phyloP scores from a whole-genome alignment of 2,329 filamentous ascomycete genomes.

The Aphanocladium album region DNA sequence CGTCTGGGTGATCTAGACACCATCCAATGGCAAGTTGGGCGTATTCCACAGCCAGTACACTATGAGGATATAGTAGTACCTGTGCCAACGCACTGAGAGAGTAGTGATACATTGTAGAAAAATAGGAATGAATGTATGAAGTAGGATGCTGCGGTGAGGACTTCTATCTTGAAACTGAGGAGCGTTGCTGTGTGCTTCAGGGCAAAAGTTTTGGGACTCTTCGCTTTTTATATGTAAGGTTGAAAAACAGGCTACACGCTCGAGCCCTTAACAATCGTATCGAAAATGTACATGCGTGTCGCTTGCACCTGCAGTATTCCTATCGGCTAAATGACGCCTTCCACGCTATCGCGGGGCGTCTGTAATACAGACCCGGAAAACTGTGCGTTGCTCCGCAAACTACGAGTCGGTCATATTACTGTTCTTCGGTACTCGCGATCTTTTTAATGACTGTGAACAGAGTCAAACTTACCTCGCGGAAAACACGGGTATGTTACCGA shows the following conservation, averaged over 20 bases:
- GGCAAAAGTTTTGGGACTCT: neutral
- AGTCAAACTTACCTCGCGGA: neutral
- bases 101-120: conserved; percentile 2
- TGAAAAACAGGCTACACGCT: neutral
- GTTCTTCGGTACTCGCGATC: neutral
- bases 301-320: conserved; percentile 1
- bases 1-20: conserved; percentile 8
- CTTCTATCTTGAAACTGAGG: neutral
- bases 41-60: neutral
- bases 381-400: neutral
- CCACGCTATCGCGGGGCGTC: neutral
- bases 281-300: neutral
- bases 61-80: neutral
- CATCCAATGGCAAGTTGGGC: conserved; percentile 6
- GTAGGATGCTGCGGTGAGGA: neutral
- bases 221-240: neutral
- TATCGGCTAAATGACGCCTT: neutral
- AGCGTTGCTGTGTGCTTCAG: neutral
- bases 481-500: neutral
- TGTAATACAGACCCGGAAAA: neutral
- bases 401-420: neutral
- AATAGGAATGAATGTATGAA: neutral
- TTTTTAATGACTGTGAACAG: neutral
- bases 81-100: neutral
- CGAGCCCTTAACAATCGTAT: neutral